Conservation (phyloP, 1,284 basidiomycete species). For the Retiboletus flavoniger region DNA sequence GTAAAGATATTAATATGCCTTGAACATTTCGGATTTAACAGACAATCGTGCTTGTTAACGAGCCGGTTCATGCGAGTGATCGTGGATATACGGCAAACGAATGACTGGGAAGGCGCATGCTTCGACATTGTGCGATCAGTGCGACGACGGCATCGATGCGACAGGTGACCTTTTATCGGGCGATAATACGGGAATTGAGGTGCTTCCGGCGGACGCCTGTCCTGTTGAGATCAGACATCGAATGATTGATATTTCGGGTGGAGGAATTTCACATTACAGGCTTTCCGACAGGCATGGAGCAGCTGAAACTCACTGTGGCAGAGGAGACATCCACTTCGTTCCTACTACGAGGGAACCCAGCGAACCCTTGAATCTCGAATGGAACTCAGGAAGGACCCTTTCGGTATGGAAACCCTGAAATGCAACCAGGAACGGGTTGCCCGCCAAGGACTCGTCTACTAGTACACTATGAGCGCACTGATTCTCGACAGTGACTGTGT, state of each 20-base stretch:
- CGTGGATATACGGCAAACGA: too few relatives aligned
- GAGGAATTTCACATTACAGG: background rate
- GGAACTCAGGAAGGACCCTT: slow-evolving; percentile 41
- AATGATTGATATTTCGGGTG: background rate
- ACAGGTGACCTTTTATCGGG: too few relatives aligned
- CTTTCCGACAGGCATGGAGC: slow-evolving; percentile 36
- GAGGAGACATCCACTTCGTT: background rate
- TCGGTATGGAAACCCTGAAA: background rate
- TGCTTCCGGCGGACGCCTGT: background rate
- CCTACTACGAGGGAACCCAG: slow-evolving; percentile 34
- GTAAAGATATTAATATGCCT: too few relatives aligned
- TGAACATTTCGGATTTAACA: too few relatives aligned
- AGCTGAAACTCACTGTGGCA: background rate
- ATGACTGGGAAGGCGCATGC: too few relatives aligned
- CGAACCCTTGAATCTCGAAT: background rate
- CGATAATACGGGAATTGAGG: background rate
- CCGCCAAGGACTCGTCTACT: too few relatives aligned
- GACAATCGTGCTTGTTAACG: too few relatives aligned
- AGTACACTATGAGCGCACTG: background rate
- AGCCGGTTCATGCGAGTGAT: too few relatives aligned
- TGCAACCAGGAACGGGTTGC: background rate
- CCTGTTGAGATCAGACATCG: background rate
- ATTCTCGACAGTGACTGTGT: too few relatives aligned
- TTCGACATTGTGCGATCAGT: too few relatives aligned
- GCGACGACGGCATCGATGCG: too few relatives aligned